phyloP scores from a whole-genome alignment of 306 rosid species.

The Elaeagnus macrophylla region DNA sequence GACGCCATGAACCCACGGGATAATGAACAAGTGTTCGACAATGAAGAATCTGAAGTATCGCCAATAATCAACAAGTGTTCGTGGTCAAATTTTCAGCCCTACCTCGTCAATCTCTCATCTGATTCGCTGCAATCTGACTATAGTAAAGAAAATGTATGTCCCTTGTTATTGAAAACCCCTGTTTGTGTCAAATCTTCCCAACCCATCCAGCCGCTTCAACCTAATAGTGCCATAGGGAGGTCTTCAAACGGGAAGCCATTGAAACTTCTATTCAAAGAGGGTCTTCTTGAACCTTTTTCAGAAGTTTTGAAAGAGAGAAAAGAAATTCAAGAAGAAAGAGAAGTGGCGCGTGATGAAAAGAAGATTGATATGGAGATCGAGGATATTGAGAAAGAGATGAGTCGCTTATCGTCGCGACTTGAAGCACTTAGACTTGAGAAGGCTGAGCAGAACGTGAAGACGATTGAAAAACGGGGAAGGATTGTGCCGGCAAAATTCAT shows the following conservation, averaged over 20 bases:
- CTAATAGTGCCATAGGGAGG: constrained; percentile 14
- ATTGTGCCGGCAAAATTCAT: constrained; percentile 45
- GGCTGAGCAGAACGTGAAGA: constrained; percentile 24
- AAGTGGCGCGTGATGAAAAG: constrained; percentile 17
- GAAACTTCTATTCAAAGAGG: constrained; percentile 18
- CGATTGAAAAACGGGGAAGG: constrained; percentile 32
- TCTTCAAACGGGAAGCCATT: constrained; percentile 26
- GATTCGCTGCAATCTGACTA: constrained; percentile 36
- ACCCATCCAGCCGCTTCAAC: constrained; percentile 31
- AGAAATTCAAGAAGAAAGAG: constrained; percentile 20
- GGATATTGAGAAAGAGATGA: constrained; percentile 45
- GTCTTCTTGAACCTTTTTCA: constrained; percentile 2
- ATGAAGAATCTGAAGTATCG: constrained; percentile 27
- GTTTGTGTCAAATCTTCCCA: constrained; percentile 20
- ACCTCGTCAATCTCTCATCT: constrained; percentile 11
- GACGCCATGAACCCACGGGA: constrained; percentile 39
- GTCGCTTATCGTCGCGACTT: constrained; percentile 29
- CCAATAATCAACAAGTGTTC: constrained; percentile 18
- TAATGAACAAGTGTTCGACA: too few relatives aligned
- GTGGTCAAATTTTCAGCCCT: constrained; percentile 28
- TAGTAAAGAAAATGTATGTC: constrained; percentile 57
- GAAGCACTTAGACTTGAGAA: constrained; percentile 44
- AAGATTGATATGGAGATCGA: constrained; percentile 50
- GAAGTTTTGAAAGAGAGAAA: constrained; percentile 2
- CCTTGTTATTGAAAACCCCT: constrained; percentile 27